A percentile compares a stretch with the other conserved stretches of the same genome.
These are phyloP conservation scores for Fraxinus latifolia DNA, from an alignment of 305 asterid species.

Conservation along the genomic window DNA sequence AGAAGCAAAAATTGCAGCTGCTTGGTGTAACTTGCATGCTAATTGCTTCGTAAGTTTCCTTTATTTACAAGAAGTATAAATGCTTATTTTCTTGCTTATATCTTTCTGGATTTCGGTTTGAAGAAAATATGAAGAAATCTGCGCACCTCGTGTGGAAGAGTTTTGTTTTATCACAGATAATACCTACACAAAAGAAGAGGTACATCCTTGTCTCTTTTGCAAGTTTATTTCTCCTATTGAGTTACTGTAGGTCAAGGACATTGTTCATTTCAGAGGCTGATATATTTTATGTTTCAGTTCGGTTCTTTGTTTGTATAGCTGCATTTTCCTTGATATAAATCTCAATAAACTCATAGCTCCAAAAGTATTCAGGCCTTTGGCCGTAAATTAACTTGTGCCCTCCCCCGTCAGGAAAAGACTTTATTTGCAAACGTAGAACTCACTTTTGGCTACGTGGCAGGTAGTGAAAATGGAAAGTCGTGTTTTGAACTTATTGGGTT, in stretches of 20 bases:
- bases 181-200: slow-evolving; percentile 90
- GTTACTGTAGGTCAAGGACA: not conserved
- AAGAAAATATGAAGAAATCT: slow-evolving; percentile 96
- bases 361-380: not conserved
- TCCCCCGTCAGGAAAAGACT: not conserved
- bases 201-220: slow-evolving; percentile 23
- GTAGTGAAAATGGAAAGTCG: slow-evolving; percentile 72
- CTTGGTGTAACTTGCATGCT: slow-evolving; percentile 99
- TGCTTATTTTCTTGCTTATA: slow-evolving; percentile 18
- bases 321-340: slow-evolving; percentile 7
- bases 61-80: not conserved
- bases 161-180: slow-evolving; percentile 92
- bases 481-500: slow-evolving; percentile 58
- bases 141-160: slow-evolving; percentile 92
- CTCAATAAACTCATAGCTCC: not conserved
- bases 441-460: slow-evolving; percentile 40
- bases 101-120: slow-evolving; percentile 23
- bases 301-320: not conserved
- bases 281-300: not conserved
- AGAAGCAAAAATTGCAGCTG: slow-evolving; percentile 87
- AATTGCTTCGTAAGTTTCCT: slow-evolving; percentile 81
- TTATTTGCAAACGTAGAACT: slow-evolving; percentile 7
- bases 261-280: not conserved
- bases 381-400: not conserved
- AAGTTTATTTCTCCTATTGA: slow-evolving; percentile 14